Percentiles rank a stretch among this genome's conserved stretches.
These are phyloP conservation scores for Fraxinus dipetala DNA, from an alignment of 305 asterid species.

Conservation along the genomic window DNA sequence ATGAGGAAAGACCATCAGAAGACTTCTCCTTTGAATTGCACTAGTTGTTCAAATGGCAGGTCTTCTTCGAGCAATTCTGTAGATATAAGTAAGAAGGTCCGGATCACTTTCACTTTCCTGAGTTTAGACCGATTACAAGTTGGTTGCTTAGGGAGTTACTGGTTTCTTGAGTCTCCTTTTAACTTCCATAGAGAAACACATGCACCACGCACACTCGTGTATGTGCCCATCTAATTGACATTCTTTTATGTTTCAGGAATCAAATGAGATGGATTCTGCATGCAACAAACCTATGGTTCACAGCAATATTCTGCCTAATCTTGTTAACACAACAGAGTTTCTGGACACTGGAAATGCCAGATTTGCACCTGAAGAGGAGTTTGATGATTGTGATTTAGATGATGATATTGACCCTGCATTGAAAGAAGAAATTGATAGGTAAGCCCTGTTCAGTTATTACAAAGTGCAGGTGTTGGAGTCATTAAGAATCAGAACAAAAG, in stretches of 20 bases:
- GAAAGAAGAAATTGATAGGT: conserved; percentile 93
- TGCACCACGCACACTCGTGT: conserved; percentile 2
- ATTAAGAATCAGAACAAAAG: neutral
- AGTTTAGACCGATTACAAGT: conserved; percentile 6
- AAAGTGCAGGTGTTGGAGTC: conserved; percentile 3
- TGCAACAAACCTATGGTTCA: conserved; percentile 33
- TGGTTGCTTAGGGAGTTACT: conserved; percentile 10
- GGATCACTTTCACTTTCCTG: conserved; percentile 17
- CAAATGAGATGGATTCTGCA: conserved; percentile 33
- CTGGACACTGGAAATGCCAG: conserved; percentile 43
- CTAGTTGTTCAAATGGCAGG: conserved; percentile 40
- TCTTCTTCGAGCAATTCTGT: conserved; percentile 46
- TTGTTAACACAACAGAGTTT: conserved; percentile 43
- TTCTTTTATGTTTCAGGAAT: conserved; percentile 45
- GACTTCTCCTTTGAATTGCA: conserved; percentile 42
- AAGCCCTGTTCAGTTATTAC: conserved; percentile 27
- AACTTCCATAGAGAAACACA: conserved; percentile 4
- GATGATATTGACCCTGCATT: conserved; percentile 82
- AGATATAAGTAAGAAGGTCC: conserved; percentile 50
- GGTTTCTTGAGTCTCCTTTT: conserved; percentile 10
- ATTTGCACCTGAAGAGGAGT: conserved; percentile 61
- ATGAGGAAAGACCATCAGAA: conserved; percentile 77
- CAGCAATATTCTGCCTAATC: conserved; percentile 32
- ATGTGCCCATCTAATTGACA: conserved; percentile 19
- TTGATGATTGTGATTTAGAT: conserved; percentile 71